These are phyloP conservation scores for Tetracentron sinense DNA, from an alignment of 164 flowering plant genomes.

Conservation along the genomic window DNA sequence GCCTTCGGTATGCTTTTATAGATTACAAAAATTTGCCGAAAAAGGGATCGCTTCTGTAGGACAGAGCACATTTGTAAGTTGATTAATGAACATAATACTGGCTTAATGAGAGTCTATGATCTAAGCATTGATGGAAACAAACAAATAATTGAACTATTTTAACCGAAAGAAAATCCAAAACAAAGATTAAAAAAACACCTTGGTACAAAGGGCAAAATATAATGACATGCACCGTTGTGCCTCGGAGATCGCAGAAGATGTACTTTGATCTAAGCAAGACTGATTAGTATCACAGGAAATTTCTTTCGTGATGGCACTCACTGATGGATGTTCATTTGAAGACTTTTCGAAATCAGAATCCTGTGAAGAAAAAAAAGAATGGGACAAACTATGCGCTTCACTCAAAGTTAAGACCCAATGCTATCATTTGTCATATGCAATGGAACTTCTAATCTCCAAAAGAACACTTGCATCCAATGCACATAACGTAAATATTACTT, in stretches of 20 bases:
- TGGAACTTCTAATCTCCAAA: constrained; percentile 6
- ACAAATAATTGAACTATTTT: not conserved
- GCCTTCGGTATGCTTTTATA: constrained; percentile 54
- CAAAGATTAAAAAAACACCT: constrained; percentile 39
- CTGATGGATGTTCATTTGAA: constrained; percentile 34
- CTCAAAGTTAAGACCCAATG: not conserved
- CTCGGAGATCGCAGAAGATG: constrained; percentile 50
- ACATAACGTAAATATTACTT: not conserved
- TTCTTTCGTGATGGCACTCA: constrained; percentile 29
- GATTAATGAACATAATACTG: not conserved
- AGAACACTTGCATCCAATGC: not conserved
- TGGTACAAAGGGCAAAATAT: constrained; percentile 93
- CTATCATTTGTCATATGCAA: not conserved
- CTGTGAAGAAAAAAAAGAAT: constrained; percentile 29
- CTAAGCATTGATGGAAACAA: not conserved
- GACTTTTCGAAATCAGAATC: constrained; percentile 38
- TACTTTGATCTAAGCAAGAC: constrained; percentile 33
- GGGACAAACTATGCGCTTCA: not conserved
- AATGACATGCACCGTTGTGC: constrained; percentile 85
- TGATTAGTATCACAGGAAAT: constrained; percentile 34
- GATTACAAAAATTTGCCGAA: constrained; percentile 68
- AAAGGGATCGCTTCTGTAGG: constrained; percentile 80
- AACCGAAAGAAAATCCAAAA: not conserved
- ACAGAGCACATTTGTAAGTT: constrained; percentile 6
- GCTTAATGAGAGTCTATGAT: not conserved